Percentiles rank a stretch among this genome's conserved stretches.
These are phyloP conservation scores for Lentinula aciculospora DNA, from an alignment of 768 basidiomycete genomes.

Conservation along the genomic window DNA sequence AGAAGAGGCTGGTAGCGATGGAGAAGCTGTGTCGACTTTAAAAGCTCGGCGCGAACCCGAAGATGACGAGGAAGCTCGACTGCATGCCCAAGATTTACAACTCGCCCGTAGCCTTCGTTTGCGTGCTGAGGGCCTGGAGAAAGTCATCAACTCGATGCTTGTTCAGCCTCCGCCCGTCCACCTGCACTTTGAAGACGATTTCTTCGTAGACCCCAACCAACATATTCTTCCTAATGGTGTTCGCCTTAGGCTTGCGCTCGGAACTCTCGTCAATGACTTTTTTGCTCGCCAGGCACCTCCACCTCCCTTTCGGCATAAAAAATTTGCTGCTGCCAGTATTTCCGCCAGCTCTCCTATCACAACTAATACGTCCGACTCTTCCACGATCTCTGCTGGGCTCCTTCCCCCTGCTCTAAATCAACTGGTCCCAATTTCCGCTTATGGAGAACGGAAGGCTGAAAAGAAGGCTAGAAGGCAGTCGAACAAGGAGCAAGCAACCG, in stretches of 20 bases:
- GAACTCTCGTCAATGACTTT: constrained; percentile 75
- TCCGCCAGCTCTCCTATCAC: constrained; percentile 13
- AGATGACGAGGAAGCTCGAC: constrained; percentile 52
- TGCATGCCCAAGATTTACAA: constrained; percentile 51
- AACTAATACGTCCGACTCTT: background rate
- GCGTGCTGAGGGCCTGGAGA: constrained; percentile 78
- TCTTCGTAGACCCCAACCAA: constrained; percentile 47
- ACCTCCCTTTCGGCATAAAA: constrained; percentile 37
- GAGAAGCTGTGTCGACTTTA: constrained; percentile 49
- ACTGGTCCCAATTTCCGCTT: constrained; percentile 1
- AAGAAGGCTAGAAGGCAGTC: background rate
- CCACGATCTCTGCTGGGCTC: background rate
- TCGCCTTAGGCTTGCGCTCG: constrained; percentile 67
- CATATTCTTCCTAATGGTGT: constrained; percentile 78
- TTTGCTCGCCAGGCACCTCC: constrained; percentile 69
- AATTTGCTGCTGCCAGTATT: constrained; percentile 18
- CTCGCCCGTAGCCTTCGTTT: constrained; percentile 62
- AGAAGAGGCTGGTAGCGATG: constrained; percentile 59
- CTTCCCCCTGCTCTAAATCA: background rate
- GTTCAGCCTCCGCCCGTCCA: constrained; percentile 68
- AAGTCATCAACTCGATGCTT: constrained; percentile 76
- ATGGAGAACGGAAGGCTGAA: background rate
- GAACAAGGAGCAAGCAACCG: background rate
- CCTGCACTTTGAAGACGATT: constrained; percentile 49
- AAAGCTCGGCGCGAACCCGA: constrained; percentile 43